Evolutionary conservation across 2,329 filamentous ascomycete species (phyloP).

Genomic region (Diaporthe sp.): DNA sequence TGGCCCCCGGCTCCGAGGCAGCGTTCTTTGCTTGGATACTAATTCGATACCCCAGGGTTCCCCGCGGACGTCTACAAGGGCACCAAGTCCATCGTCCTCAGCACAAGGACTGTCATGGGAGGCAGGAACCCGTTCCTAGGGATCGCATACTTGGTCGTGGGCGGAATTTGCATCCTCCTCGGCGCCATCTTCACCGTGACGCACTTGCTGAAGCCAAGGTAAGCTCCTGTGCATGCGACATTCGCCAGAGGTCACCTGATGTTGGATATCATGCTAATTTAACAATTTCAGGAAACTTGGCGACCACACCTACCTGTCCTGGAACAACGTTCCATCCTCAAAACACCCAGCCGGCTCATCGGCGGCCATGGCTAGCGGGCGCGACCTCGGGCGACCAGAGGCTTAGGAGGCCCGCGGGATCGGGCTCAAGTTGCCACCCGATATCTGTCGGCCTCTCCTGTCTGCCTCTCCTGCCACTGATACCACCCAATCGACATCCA

Average conservation of each 20-base stretch:
- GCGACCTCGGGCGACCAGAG: conserved; percentile 59
- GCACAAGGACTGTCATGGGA: conserved; percentile 91
- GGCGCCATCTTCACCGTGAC: conserved; percentile 90
- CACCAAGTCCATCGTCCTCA: conserved; percentile 90
- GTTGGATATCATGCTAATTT: conserved; percentile 21
- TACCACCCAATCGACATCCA: neutral
- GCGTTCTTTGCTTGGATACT: conserved; percentile 31
- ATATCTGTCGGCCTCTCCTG: conserved; percentile 36
- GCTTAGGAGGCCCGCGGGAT: conserved; percentile 37
- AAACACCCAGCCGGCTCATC: conserved; percentile 56
- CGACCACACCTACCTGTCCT: conserved; percentile 96
- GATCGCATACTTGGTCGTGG: conserved; percentile 95
- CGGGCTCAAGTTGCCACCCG: conserved; percentile 24
- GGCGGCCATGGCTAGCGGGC: conserved; percentile 65
- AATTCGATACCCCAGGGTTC: conserved; percentile 73
- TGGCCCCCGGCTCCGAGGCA: conserved; percentile 42
- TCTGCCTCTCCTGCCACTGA: conserved; percentile 22
- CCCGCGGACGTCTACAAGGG: conserved; percentile 83
- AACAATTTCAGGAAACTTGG: conserved; percentile 85
- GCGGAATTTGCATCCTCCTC: conserved; percentile 90
- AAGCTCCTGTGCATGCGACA: conserved; percentile 48
- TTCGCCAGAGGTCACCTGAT: neutral
- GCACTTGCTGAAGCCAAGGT: conserved; percentile 92
- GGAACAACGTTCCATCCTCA: conserved; percentile 76
- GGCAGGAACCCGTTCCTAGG: conserved; percentile 96